Evolutionary conservation across 2,329 filamentous ascomycete genomes (phyloP), one percentile per base, ranked within the genome.

Genomic region (Nigrospora oryzae): DNA sequence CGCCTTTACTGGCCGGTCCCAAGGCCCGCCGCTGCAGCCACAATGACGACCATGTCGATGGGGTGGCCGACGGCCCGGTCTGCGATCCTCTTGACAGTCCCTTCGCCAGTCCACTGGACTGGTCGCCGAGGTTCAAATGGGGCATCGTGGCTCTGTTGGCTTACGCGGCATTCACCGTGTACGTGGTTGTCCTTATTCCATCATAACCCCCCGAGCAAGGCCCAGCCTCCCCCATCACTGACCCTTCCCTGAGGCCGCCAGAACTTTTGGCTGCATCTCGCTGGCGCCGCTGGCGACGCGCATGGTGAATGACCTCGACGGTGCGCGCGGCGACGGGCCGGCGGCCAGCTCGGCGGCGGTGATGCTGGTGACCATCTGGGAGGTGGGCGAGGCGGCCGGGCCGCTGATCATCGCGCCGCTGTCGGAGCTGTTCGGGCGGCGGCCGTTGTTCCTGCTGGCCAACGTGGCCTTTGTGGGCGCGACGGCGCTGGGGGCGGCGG

Each of bases 351-450:
- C 71, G 0, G 65, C 73, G 14, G 70, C 65, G 52, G 72, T 77
- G 34, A 65, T 89, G 39, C 78, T 87, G 43, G 79, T 88, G 11
- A 85, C 81, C 0, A 78, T 86, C 47, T 83, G 83, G 70, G 76
- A 89, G 48, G 71, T 86, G 0, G 83, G 83, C 49, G 78, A 82
- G 51, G 75, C 75, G 2, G 73, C 77, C 6, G 80, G 79, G 0
- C 79, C 79, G 1, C 60, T 75, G 1, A 61, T 83, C 31, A 77
- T 81, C 54, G 80, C 79, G 11, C 81, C 83, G 0, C 59, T 83
- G 5, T 80, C 74, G 7, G 82, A 86, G 59, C 62, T 78, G 11
- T 73, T 73, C 51, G 79, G 79, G 31, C 72, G 78, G 1, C 69
- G 71, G 46, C 66, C 68, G 6, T 69, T 82, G 40, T 68, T 81